Conservation (phyloP, 495 filamentous ascomycete genomes). For the Aspergillus ostianus region DNA sequence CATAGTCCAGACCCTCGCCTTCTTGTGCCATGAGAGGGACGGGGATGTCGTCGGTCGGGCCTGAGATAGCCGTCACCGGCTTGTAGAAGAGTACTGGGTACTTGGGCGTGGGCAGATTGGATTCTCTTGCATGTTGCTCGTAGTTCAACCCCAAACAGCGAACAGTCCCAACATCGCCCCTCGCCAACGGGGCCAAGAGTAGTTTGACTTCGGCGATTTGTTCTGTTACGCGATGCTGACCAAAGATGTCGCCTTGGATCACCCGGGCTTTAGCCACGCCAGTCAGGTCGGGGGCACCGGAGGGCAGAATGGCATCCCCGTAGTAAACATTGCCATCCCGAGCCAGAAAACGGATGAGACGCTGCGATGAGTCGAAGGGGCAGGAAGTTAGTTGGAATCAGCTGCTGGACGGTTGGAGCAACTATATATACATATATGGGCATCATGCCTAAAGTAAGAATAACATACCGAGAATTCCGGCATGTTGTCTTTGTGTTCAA, state of each 20-base stretch:
- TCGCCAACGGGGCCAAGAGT: slow-evolving; percentile 67
- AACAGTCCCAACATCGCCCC: slow-evolving; percentile 68
- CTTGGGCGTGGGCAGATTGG: slow-evolving; percentile 70
- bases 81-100: slow-evolving; percentile 85
- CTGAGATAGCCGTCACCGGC: slow-evolving; percentile 67
- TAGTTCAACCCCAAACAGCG: slow-evolving; percentile 84
- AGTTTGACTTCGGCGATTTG: slow-evolving; percentile 62
- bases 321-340: slow-evolving; percentile 76
- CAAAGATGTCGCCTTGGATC: slow-evolving; percentile 73
- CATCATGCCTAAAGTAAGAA: neutral
- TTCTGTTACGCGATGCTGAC: slow-evolving; percentile 67
- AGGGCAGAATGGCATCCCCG: slow-evolving; percentile 76
- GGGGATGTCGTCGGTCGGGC: slow-evolving; percentile 69
- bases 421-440: neutral
- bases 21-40: slow-evolving; percentile 58
- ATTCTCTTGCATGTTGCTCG: slow-evolving; percentile 75
- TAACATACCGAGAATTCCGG: neutral
- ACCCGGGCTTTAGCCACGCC: slow-evolving; percentile 64
- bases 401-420: no score
- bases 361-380: slow-evolving; percentile 38
- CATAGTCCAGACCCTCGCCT: slow-evolving; percentile 71
- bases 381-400: neutral
- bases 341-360: slow-evolving; percentile 76
- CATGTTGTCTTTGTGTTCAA: neutral
- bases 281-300: slow-evolving; percentile 63